Conservation (phyloP, 352 stramenopile species). For the Blastocystis sp. region DNA sequence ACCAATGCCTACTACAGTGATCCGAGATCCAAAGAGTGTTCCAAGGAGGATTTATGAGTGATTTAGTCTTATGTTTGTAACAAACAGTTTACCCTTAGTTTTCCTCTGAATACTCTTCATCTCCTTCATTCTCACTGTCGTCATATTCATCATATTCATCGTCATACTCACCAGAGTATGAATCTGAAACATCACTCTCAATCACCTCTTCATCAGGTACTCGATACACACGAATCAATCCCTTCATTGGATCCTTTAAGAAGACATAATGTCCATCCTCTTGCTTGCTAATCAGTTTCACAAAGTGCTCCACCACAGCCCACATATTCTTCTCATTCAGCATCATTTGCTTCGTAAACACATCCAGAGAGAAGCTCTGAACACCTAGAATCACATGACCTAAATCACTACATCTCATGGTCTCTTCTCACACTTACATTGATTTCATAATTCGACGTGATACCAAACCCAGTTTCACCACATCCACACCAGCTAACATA, state of each 20-base stretch:
- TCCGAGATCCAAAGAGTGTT: constrained; percentile 2
- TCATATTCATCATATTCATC: background rate
- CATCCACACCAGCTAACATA: constrained; percentile 84
- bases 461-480: constrained; percentile 96
- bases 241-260: constrained; percentile 94
- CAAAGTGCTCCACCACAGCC: constrained; percentile 85
- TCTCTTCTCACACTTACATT: constrained; percentile 89
- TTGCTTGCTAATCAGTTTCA: constrained; percentile 84
- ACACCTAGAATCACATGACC: constrained; percentile 50
- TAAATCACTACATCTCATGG: constrained; percentile 66
- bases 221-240: constrained; percentile 87
- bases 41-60: background rate
- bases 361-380: constrained; percentile 80
- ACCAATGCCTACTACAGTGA: background rate
- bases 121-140: background rate
- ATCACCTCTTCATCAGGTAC: constrained; percentile 84
- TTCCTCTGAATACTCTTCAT: background rate
- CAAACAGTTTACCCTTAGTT: background rate
- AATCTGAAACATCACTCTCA: background rate
- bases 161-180: background rate
- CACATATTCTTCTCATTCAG: constrained; percentile 95
- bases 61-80: background rate
- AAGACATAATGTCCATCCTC: constrained; percentile 95
- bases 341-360: constrained; percentile 91
- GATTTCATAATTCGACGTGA: constrained; percentile 82